Evolutionary conservation across 2,329 filamentous ascomycete genomes (phyloP).

Genomic region (Neonectria hederae): DNA sequence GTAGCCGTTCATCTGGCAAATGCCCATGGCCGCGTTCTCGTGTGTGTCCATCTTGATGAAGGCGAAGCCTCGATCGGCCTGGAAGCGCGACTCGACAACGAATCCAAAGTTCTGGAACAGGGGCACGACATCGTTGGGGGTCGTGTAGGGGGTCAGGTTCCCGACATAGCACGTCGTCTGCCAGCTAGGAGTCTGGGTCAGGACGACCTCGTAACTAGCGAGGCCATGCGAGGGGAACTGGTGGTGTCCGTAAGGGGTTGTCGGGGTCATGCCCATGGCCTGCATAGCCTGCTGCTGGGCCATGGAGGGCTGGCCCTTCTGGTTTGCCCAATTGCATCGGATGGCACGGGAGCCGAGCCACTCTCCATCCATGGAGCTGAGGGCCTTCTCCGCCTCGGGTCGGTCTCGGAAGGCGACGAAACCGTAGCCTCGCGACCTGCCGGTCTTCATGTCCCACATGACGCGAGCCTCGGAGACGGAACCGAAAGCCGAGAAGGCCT

Average conservation of each 20-base stretch:
- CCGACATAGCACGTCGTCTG: constrained; percentile 99
- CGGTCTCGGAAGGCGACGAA: constrained; percentile 98
- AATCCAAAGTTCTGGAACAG: constrained; percentile 99
- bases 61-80: constrained; percentile 96
- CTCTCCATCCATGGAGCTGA: constrained; percentile 98
- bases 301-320: constrained; percentile 99
- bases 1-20: constrained; percentile 97
- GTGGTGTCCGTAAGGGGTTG: constrained; percentile 94
- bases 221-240: constrained; percentile 97
- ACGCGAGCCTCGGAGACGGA: constrained; percentile 96
- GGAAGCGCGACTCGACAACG: constrained; percentile 96
- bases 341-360: constrained; percentile 98
- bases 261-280: constrained; percentile 97
- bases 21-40: constrained; percentile 97
- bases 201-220: constrained; percentile 97
- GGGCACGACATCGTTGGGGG: constrained; percentile 94
- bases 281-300: constrained; percentile 97
- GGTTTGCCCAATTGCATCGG: constrained; percentile 99
- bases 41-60: constrained; percentile 99
- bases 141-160: constrained; percentile 97
- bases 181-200: constrained; percentile 94
- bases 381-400: constrained; percentile 90
- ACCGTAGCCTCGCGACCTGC: constrained; percentile 94
- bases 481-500: constrained; percentile 96
- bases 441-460: constrained; percentile 99